phyloP scores from a whole-genome alignment of 2,329 filamentous ascomycete genomes.

The Aureobasidium leucospermi region DNA sequence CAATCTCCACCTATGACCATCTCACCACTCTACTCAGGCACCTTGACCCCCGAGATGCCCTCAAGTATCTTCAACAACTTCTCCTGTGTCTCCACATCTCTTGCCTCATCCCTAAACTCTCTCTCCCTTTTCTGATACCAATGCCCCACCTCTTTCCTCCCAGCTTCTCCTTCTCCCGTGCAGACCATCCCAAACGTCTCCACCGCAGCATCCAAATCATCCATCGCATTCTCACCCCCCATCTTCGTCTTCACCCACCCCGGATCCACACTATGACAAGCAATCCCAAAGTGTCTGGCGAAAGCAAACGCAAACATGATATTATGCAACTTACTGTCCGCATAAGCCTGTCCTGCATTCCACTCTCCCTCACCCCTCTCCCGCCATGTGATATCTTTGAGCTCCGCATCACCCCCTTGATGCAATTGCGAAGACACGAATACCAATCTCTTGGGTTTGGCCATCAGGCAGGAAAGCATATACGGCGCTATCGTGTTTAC shows the following conservation, averaged over 20 bases:
- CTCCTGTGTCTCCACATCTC: constrained; percentile 39
- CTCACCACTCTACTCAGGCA: constrained; percentile 19
- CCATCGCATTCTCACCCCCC: constrained; percentile 39
- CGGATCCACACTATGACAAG: constrained; percentile 41
- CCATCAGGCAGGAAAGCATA: constrained; percentile 46
- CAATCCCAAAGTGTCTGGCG: constrained; percentile 39
- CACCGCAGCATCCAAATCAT: constrained; percentile 40
- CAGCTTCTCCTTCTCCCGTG: constrained; percentile 36
- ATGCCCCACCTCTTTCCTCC: constrained; percentile 27
- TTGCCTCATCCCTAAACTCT: constrained; percentile 24
- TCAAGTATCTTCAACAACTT: constrained; percentile 34
- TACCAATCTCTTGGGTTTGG: constrained; percentile 43
- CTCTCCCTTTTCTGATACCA: constrained; percentile 30
- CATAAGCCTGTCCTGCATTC: constrained; percentile 38
- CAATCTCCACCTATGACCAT: no score
- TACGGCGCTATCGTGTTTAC: constrained; percentile 54
- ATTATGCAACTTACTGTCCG: constrained; percentile 51
- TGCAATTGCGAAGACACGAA: constrained; percentile 49
- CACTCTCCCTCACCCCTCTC: constrained; percentile 25
- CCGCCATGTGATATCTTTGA: constrained; percentile 36
- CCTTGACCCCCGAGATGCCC: constrained; percentile 27
- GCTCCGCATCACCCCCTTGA: constrained; percentile 36
- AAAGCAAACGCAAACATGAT: constrained; percentile 50
- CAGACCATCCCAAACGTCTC: constrained; percentile 39
- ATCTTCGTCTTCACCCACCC: constrained; percentile 41